phyloP scores from a whole-genome alignment of 2,329 filamentous ascomycete species.

The Westerdykella sp. region DNA sequence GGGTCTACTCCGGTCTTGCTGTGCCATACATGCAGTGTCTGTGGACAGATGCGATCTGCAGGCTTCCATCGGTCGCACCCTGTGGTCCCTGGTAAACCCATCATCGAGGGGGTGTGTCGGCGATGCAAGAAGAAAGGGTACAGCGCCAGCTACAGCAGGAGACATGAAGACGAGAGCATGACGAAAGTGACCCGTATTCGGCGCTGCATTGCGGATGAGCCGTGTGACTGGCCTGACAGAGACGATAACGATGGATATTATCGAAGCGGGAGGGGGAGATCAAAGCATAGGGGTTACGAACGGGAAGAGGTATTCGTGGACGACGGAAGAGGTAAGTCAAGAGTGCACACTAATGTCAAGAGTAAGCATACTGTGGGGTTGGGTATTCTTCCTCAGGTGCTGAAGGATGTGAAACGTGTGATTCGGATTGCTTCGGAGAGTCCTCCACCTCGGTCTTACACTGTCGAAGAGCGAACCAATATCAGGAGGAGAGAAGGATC shows the following conservation, averaged over 20 bases:
- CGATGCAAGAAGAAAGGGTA: conserved; percentile 25
- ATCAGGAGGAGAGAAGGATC: neutral
- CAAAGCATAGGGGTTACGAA: conserved; percentile 6
- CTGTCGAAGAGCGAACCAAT: neutral
- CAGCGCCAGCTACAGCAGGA: conserved; percentile 4
- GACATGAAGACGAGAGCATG: conserved; percentile 8
- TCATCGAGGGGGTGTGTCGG: conserved; percentile 21
- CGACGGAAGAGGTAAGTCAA: conserved; percentile 6
- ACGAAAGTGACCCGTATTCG: conserved; percentile 16
- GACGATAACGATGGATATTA: conserved; percentile 9
- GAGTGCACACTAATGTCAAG: neutral
- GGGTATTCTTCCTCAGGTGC: conserved; percentile 16
- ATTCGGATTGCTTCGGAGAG: conserved; percentile 1
- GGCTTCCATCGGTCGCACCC: conserved; percentile 33
- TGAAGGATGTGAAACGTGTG: conserved; percentile 10
- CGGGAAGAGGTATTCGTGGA: conserved; percentile 16
- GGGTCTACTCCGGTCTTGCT: conserved; percentile 14
- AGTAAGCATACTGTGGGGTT: conserved; percentile 21
- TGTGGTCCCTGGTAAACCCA: conserved; percentile 26
- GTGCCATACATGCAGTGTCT: conserved; percentile 33
- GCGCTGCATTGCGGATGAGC: conserved; percentile 18
- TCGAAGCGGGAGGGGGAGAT: conserved; percentile 19
- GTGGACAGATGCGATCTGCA: conserved; percentile 28
- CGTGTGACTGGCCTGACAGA: conserved; percentile 21
- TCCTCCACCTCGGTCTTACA: conserved; percentile 2